Percentiles rank a stretch among this genome's conserved stretches.
These are phyloP conservation scores for Amanita rubescens DNA, from an alignment of 768 basidiomycete genomes.

Conservation along the genomic window DNA sequence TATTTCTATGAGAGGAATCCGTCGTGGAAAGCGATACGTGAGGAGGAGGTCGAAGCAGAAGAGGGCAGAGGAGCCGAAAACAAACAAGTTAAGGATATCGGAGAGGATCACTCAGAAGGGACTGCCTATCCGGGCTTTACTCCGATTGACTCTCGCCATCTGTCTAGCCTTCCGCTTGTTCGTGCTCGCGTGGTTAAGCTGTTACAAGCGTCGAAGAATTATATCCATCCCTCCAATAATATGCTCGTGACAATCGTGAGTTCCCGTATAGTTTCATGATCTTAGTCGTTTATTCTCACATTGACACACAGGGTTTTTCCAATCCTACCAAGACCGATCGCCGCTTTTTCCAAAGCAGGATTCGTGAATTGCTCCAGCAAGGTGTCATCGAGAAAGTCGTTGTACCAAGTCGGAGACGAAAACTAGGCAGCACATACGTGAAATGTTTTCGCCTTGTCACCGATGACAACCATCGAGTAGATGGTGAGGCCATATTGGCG, in stretches of 20 bases:
- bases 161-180: constrained; percentile 69
- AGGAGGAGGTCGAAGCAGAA: constrained; percentile 55
- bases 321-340: constrained; percentile 72
- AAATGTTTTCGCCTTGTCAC: constrained; percentile 63
- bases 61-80: constrained; percentile 20
- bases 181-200: constrained; percentile 65
- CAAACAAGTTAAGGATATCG: constrained; percentile 23
- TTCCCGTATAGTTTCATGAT: neutral
- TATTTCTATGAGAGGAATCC: constrained; percentile 74
- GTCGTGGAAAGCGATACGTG: constrained; percentile 70
- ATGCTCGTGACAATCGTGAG: constrained; percentile 72
- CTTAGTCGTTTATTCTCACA: neutral
- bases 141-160: constrained; percentile 69
- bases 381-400: constrained; percentile 70
- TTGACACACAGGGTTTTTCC: constrained; percentile 60
- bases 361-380: constrained; percentile 66
- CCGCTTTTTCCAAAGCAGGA: constrained; percentile 72
- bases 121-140: constrained; percentile 41
- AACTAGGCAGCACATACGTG: constrained; percentile 37
- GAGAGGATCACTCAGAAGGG: constrained; percentile 25
- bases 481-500: neutral
- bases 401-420: constrained; percentile 52
- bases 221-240: constrained; percentile 68
- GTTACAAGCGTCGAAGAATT: constrained; percentile 59
- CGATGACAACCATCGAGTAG: constrained; percentile 20